Percentiles rank a stretch among this genome's conserved stretches.
Conservation (phyloP, 1,284 basidiomycete genomes). For the Microbotryum saponariae region DNA sequence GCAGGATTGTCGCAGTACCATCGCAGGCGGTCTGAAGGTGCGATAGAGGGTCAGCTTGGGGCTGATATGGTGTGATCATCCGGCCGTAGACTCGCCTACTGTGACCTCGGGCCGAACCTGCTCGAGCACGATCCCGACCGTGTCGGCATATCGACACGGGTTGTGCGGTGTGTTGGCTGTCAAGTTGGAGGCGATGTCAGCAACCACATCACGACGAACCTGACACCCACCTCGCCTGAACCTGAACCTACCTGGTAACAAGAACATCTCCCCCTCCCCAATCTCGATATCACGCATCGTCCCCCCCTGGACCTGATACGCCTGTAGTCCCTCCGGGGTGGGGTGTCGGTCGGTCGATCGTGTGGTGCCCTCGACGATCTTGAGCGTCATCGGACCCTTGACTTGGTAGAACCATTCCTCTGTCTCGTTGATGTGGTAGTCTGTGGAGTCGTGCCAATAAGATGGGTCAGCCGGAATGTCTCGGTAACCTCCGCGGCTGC, state of each 20-base stretch:
- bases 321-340: conserved; percentile 20
- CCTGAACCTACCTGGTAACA: conserved; percentile 66
- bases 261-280: conserved; percentile 91
- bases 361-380: conserved; percentile 31
- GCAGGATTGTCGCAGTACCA: conserved; percentile 80
- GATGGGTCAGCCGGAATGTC: neutral
- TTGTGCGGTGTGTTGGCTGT: conserved; percentile 90
- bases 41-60: neutral
- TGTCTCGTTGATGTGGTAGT: conserved; percentile 89
- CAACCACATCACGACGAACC: neutral
- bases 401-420: conserved; percentile 98
- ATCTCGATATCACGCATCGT: conserved; percentile 79
- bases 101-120: conserved; percentile 61
- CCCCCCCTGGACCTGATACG: conserved; percentile 71
- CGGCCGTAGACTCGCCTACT: conserved; percentile 15
- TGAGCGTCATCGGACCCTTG: conserved; percentile 46
- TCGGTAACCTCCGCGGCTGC: too few relatives aligned
- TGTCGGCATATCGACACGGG: conserved; percentile 81
- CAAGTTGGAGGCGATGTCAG: neutral
- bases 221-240: neutral
- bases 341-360: neutral
- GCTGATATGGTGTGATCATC: neutral
- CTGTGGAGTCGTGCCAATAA: conserved; percentile 37
- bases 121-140: conserved; percentile 90
- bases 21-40: conserved; percentile 66